Evolutionary conservation across 176 grass and related monocot genomes (phyloP).

Genomic region (Poa annua): DNA sequence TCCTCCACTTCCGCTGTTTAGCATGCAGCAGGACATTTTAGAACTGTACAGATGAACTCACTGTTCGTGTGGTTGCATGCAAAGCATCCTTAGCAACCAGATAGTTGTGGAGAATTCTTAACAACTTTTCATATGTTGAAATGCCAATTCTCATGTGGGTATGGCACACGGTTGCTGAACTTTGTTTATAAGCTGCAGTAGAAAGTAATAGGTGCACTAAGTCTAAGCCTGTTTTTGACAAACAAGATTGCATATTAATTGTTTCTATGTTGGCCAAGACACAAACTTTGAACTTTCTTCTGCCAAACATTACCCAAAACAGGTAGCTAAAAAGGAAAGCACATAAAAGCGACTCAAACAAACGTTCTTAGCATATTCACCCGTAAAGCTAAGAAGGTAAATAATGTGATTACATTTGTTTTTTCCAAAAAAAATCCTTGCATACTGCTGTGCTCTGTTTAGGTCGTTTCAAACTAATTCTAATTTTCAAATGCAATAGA

Average conservation of each 20-base stretch:
- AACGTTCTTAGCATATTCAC: neutral
- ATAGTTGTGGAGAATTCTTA: neutral
- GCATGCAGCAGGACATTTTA: slow-evolving; percentile 2
- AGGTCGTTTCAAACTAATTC: neutral
- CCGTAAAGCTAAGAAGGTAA: neutral
- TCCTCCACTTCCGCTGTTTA: neutral
- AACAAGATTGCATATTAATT: neutral
- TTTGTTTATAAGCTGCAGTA: neutral
- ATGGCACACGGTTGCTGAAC: neutral
- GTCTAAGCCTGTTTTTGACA: neutral
- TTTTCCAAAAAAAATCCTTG: neutral
- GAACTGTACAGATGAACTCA: slow-evolving; percentile 4
- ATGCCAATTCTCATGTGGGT: neutral
- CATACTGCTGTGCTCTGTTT: neutral
- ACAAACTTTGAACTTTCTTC: neutral
- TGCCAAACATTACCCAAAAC: slow-evolving; percentile 22
- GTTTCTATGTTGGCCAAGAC: neutral
- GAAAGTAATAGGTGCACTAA: neutral
- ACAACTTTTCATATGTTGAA: neutral
- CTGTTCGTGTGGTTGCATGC: neutral
- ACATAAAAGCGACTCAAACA: slow-evolving; percentile 11
- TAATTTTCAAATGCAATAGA: neutral
- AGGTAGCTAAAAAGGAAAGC: slow-evolving; percentile 4
- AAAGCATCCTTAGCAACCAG: neutral
- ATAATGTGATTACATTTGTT: slow-evolving; percentile 1